Base-by-base conservation (phyloP, 2,329 filamentous ascomycete genomes). In the Fulvia fulva region DNA sequence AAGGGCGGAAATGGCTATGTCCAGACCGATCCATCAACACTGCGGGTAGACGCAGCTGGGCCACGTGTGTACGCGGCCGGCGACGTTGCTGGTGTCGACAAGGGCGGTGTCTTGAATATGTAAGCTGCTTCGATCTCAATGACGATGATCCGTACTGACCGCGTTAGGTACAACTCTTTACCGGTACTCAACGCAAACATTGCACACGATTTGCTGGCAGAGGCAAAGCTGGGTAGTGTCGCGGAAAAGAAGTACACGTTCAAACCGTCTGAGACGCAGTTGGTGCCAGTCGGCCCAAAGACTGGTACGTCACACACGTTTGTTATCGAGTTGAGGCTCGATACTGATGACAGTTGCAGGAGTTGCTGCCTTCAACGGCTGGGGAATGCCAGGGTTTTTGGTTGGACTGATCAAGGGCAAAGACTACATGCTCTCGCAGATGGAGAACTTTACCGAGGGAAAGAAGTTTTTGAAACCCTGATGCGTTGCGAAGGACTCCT, bases 31-130 rank as follows among this genome's bases (percentile, higher is more conserved):
- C 63, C 61, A 0, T 53, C 65, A 9, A 81, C 77, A 1, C 71
- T 80, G 3, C 77, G 80, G 21, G 77, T 80, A 44, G 76, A 77
- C 43, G 68, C 63, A 7, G 76, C 76, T 3, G 77, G 76, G 2
- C 67, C 74, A 1, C 70, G 75, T n/a, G 75, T 81, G 37, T 83
- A 81, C 65, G 73, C 74, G 11, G 56, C 78, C 14, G 80, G 80
- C 46, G 80, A 82, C 61, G 73, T 81, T 0, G 74, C 73, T 0
- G 73, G 69, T 5, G 76, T 74, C 59, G 74, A 75, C 19, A 69
- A 70, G n/a, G 76, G 77, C 28, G 74, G 71, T 37, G 65, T 77
- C 22, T 64, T 78, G 51, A 74, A 79, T 49, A 70, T 80, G 51
- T 65, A 32, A 51, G 55, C 46, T 22, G 19, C n/a, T 23, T 19